Evolutionary conservation across 2,329 filamentous ascomycete species (phyloP).

Genomic region (Chaetomium olivaceum): DNA sequence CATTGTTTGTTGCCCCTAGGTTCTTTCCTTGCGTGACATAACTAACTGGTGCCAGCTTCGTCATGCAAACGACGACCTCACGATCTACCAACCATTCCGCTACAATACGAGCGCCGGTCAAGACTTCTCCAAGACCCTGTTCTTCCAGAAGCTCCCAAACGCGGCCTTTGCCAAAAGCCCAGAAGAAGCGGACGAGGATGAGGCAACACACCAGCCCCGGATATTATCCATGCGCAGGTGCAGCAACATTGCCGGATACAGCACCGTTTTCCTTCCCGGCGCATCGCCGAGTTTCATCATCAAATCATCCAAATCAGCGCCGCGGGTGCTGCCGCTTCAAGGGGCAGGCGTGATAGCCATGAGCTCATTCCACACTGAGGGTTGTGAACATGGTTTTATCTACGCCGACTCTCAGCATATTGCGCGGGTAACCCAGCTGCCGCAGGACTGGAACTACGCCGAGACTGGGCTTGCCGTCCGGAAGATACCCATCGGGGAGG

Average conservation of each 20-base stretch:
- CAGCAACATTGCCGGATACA: slow-evolving; percentile 72
- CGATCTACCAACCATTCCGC: slow-evolving; percentile 80
- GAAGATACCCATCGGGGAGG: slow-evolving; percentile 68
- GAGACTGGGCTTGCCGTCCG: slow-evolving; percentile 75
- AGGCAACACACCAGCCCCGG: slow-evolving; percentile 48
- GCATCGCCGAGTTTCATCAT: slow-evolving; percentile 78
- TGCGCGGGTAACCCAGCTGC: slow-evolving; percentile 72
- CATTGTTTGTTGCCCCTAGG: slow-evolving; percentile 59
- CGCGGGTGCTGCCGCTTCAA: slow-evolving; percentile 72
- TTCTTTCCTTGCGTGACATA: neutral
- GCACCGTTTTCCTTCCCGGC: slow-evolving; percentile 80
- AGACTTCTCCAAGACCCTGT: slow-evolving; percentile 59
- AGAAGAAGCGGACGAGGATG: slow-evolving; percentile 52
- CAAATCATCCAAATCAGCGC: slow-evolving; percentile 75
- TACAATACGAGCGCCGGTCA: slow-evolving; percentile 42
- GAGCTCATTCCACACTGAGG: slow-evolving; percentile 73
- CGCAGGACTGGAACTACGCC: slow-evolving; percentile 63
- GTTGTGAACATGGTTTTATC: slow-evolving; percentile 79
- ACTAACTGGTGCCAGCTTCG: slow-evolving; percentile 58
- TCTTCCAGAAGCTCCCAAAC: slow-evolving; percentile 76
- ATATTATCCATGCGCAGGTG: slow-evolving; percentile 59
- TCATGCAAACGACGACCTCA: slow-evolving; percentile 77
- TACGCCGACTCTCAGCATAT: slow-evolving; percentile 74
- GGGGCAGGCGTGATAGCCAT: slow-evolving; percentile 69
- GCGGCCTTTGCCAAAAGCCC: slow-evolving; percentile 62